Conservation (phyloP, 2,329 filamentous ascomycete species). For the Ascochyta clinopodiicola region DNA sequence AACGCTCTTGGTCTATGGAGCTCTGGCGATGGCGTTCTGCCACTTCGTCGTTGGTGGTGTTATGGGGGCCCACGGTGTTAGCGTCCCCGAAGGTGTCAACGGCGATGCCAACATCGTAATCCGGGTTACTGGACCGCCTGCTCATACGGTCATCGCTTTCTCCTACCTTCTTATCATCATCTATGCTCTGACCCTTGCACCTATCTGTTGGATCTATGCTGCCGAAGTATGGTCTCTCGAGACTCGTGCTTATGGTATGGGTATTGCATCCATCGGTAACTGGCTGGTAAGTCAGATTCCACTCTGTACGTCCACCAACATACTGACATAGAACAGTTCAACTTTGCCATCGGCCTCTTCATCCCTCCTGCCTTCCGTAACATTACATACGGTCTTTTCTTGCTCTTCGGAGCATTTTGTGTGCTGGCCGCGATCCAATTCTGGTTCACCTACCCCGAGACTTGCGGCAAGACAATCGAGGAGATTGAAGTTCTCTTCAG, state of each 20-base stretch:
- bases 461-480: slow-evolving; percentile 49
- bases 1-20: slow-evolving; percentile 52
- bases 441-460: slow-evolving; percentile 54
- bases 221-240: slow-evolving; percentile 70
- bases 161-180: slow-evolving; percentile 69
- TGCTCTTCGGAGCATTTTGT: slow-evolving; percentile 58
- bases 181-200: slow-evolving; percentile 69
- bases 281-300: slow-evolving; percentile 58
- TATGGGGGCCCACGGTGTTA: slow-evolving; percentile 50
- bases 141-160: slow-evolving; percentile 70
- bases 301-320: slow-evolving; percentile 28
- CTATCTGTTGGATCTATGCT: slow-evolving; percentile 70
- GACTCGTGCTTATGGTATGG: slow-evolving; percentile 66
- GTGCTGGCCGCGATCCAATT: slow-evolving; percentile 55
- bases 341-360: slow-evolving; percentile 66
- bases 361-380: slow-evolving; percentile 65
- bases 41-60: slow-evolving; percentile 55
- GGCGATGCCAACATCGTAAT: slow-evolving; percentile 62
- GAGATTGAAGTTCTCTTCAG: slow-evolving; percentile 46
- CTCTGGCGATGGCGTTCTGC: slow-evolving; percentile 53
- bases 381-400: slow-evolving; percentile 63
- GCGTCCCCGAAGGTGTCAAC: slow-evolving; percentile 53
- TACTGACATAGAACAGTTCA: slow-evolving; percentile 50
- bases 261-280: slow-evolving; percentile 58
- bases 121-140: slow-evolving; percentile 58